A percentile compares a stretch with the other conserved stretches of the same genome.
Evolutionary conservation across 163 green algal species (phyloP).

Genomic region (Smithsoniella earleae): DNA sequence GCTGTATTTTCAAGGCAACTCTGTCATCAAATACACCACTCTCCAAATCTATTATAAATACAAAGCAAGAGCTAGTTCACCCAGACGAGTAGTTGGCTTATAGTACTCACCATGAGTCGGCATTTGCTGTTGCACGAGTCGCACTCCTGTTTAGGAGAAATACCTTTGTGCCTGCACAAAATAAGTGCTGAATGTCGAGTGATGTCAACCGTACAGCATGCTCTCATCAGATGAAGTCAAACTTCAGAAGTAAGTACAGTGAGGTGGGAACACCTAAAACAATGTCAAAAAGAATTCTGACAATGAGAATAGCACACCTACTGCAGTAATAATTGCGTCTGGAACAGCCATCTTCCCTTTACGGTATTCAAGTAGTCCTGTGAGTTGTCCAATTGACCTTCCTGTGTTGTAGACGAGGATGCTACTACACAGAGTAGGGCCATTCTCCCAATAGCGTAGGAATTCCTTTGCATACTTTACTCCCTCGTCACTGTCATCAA

Average conservation of each 20-base stretch:
- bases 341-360: slow-evolving; percentile 59
- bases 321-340: slow-evolving; percentile 74
- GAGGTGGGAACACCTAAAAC: background rate
- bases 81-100: background rate
- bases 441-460: slow-evolving; percentile 64
- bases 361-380: slow-evolving; percentile 60
- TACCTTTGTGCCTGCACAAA: slow-evolving; percentile 26
- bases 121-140: background rate
- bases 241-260: background rate
- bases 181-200: too few relatives aligned
- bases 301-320: slow-evolving; percentile 55
- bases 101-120: slow-evolving; percentile 21
- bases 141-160: slow-evolving; percentile 17
- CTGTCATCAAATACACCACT: background rate
- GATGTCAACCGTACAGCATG: too few relatives aligned
- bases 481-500: slow-evolving; percentile 49
- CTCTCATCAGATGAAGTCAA: background rate
- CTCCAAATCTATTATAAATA: too few relatives aligned
- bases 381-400: slow-evolving; percentile 61
- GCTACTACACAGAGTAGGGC: slow-evolving; percentile 48
- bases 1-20: background rate
- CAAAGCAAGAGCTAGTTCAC: too few relatives aligned
- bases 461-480: slow-evolving; percentile 39
- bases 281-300: background rate
- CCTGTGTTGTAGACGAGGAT: slow-evolving; percentile 89